These are phyloP conservation scores for Zopfochytrium polystomum DNA, from an alignment of 371 early-diverging fungal species.

Conservation along the genomic window DNA sequence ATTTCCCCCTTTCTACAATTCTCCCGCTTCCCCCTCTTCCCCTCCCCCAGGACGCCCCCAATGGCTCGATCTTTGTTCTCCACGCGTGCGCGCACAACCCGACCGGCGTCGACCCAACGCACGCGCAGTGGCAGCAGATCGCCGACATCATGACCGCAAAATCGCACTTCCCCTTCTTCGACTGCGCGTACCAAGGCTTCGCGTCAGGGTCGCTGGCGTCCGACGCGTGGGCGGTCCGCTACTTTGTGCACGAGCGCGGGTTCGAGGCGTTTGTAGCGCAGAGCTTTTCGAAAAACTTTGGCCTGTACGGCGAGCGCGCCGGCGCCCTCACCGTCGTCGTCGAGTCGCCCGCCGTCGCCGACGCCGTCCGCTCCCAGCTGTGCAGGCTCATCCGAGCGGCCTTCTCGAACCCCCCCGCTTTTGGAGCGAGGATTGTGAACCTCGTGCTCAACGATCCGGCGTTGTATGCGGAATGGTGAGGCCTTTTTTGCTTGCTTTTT, in stretches of 20 bases:
- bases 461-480: slow-evolving; percentile 77
- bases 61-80: slow-evolving; percentile 71
- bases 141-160: slow-evolving; percentile 71
- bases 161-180: slow-evolving; percentile 88
- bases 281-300: slow-evolving; percentile 96
- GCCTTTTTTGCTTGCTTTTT: slow-evolving; percentile 1
- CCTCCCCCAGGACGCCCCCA: slow-evolving; percentile 58
- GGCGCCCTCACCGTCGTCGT: slow-evolving; percentile 80
- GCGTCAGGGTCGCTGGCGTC: slow-evolving; percentile 86
- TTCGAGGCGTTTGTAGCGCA: slow-evolving; percentile 86
- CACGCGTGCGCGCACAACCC: slow-evolving; percentile 96
- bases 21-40: slow-evolving; percentile 1
- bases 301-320: slow-evolving; percentile 89
- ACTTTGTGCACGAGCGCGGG: slow-evolving; percentile 83
- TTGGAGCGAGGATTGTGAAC: slow-evolving; percentile 82
- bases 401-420: slow-evolving; percentile 86
- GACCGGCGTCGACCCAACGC: slow-evolving; percentile 91
- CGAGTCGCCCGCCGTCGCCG: no score
- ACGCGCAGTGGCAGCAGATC: slow-evolving; percentile 88
- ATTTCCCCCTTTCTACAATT: background rate
- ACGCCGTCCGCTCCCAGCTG: slow-evolving; percentile 63
- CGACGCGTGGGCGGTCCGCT: slow-evolving; percentile 88
- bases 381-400: slow-evolving; percentile 76
- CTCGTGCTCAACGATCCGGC: slow-evolving; percentile 73
- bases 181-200: slow-evolving; percentile 97